Evolutionary conservation across 169 alveolate genomes (phyloP).

Genomic region (Plasmodium gonderi): DNA sequence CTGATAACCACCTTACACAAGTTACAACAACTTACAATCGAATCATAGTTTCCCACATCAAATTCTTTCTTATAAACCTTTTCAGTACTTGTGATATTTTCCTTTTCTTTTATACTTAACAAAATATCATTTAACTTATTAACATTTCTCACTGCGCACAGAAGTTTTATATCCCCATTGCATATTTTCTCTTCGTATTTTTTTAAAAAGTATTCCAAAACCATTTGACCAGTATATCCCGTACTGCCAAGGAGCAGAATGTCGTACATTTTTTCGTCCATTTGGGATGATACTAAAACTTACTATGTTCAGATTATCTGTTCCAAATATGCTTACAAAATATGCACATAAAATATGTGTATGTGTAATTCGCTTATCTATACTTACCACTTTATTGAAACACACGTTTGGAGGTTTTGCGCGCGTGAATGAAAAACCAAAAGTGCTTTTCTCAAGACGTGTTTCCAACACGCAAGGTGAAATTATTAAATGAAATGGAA

Average conservation of each 20-base stretch:
- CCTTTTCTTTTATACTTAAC: conserved; percentile 13
- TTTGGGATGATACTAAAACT: neutral
- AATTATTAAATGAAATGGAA: too few species aligned
- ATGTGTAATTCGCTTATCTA: too few species aligned
- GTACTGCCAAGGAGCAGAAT: conserved; percentile 61
- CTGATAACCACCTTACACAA: conserved; percentile 59
- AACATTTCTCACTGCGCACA: conserved; percentile 43
- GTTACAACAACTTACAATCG: conserved; percentile 18
- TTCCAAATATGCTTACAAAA: neutral
- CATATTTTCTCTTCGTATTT: conserved; percentile 24
- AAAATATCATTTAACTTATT: conserved; percentile 11
- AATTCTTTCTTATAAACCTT: conserved; percentile 34
- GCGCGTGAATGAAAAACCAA: too few species aligned
- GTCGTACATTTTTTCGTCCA: conserved; percentile 46
- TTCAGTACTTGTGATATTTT: neutral
- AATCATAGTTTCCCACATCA: conserved; percentile 35
- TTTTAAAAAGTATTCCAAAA: conserved; percentile 50
- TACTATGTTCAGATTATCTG: neutral
- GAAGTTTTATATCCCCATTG: conserved; percentile 31
- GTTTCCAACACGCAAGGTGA: too few species aligned
- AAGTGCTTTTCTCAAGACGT: too few species aligned
- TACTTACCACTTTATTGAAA: too few species aligned
- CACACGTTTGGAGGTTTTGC: too few species aligned
- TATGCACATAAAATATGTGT: too few species aligned
- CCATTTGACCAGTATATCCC: conserved; percentile 73